Evolutionary conservation across 2,329 filamentous ascomycete species (phyloP), one percentile per base, ranked within the genome.

Genomic region (Exophiala sp.): DNA sequence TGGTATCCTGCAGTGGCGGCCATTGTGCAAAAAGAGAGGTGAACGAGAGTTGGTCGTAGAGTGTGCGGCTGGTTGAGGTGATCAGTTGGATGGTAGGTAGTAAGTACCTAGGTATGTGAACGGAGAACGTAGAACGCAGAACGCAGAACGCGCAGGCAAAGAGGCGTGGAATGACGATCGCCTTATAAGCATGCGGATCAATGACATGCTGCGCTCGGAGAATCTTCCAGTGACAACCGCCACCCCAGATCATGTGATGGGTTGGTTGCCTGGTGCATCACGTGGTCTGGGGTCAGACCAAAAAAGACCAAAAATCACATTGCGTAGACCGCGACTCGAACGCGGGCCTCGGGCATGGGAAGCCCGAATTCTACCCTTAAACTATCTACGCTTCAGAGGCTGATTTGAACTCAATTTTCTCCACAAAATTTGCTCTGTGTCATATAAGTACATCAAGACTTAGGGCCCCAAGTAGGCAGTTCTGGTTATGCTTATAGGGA

Each of bases 1-100:
- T 85, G 78, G 69, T 96, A 97, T 71, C 91, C 93, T 44, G 88
- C 76, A 61, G 50, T 52, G 14, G 58, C 53, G 9, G 57, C 40
- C 59, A 59, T 61, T 7, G 24, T 44, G n/a, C n/a, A n/a, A n/a
- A n/a, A n/a, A n/a, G 53, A 24, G 13, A n/a, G 16, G 18, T 2
- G 14, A 11, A n/a, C 4, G n/a, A 24, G 24, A 13, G 38, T 5
- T 35, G 32, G n/a, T 35, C 6, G 11, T 7, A 13, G 16, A n/a
- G 32, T n/a, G n/a, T n/a, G n/a, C n/a, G n/a, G n/a, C n/a, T n/a
- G 21, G 34, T 34, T 34, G 30, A 16, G 14, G 34, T 13, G 34
- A 16, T n/a, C n/a, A n/a, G n/a, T n/a, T n/a, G n/a, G n/a, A n/a
- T n/a, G n/a, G n/a, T n/a, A n/a, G n/a, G n/a, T n/a, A n/a, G n/a